Percentiles rank a stretch among this genome's conserved stretches.
Evolutionary conservation across 495 filamentous ascomycete genomes (phyloP).

Genomic region (Penicillium samsonianum): DNA sequence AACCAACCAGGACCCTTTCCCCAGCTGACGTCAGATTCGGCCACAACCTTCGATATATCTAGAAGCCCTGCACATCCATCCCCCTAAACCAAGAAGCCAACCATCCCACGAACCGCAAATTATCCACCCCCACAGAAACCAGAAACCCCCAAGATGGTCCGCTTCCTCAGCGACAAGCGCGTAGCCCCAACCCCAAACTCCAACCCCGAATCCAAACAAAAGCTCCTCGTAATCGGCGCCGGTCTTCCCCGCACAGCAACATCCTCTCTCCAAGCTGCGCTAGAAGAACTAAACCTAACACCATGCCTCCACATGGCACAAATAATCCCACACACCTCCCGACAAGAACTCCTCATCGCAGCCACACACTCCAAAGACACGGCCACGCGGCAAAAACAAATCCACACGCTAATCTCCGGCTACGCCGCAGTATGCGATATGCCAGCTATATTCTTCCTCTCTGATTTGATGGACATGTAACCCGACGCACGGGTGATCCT

Average conservation of each 20-base stretch:
- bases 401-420: conserved; percentile 11
- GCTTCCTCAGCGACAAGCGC: conserved; percentile 14
- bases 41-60: too few relatives aligned
- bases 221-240: conserved; percentile 17
- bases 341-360: conserved; percentile 12
- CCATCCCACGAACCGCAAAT: too few relatives aligned
- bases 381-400: conserved; percentile 5
- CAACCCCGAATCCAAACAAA: not conserved
- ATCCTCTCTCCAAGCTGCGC: conserved; percentile 19
- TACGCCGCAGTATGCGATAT: conserved; percentile 19
- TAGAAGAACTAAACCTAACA: conserved; percentile 13
- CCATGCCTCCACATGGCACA: conserved; percentile 21
- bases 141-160: conserved; percentile 8
- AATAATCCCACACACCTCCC: conserved; percentile 15
- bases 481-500: conserved; percentile 12
- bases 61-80: too few relatives aligned
- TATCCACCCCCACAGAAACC: too few relatives aligned
- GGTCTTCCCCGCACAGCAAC: conserved; percentile 20
- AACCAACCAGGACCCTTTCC: too few relatives aligned
- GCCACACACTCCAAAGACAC: conserved; percentile 5
- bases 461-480: conserved; percentile 18
- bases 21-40: too few relatives aligned
- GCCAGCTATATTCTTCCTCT: conserved; percentile 18
- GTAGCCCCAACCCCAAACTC: not conserved
- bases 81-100: not conserved